Evolutionary conservation across 2,329 filamentous ascomycete genomes (phyloP).

Genomic region (Fusarium drepaniforme): DNA sequence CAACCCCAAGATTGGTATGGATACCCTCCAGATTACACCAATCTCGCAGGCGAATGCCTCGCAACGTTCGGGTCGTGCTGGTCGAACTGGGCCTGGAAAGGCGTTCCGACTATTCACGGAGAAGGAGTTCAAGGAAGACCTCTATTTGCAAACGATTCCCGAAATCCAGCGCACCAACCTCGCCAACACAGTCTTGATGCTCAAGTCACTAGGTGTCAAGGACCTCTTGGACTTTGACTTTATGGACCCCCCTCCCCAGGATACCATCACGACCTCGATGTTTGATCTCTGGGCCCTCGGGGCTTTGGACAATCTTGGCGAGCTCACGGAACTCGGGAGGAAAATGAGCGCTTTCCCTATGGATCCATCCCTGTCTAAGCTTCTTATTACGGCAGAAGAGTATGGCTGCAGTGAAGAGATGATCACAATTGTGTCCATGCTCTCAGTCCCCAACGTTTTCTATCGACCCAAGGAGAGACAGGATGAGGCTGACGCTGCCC

Average conservation of each 20-base stretch:
- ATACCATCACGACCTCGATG: conserved; percentile 95
- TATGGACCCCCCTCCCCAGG: conserved; percentile 98
- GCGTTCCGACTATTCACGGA: conserved; percentile 96
- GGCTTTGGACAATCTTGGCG: conserved; percentile 92
- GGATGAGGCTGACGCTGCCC: conserved; percentile 93
- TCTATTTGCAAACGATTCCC: conserved; percentile 96
- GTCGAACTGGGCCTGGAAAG: conserved; percentile 94
- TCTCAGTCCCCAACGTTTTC: conserved; percentile 96
- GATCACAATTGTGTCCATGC: conserved; percentile 97
- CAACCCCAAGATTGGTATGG: conserved; percentile 99
- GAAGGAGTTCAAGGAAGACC: conserved; percentile 92
- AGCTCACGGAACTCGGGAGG: conserved; percentile 86
- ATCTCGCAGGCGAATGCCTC: conserved; percentile 97
- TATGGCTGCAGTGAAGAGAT: conserved; percentile 98
- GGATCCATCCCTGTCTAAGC: conserved; percentile 95
- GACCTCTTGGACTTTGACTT: conserved; percentile 98
- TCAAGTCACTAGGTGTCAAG: conserved; percentile 95
- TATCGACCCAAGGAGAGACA: conserved; percentile 97
- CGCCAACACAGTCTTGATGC: conserved; percentile 90
- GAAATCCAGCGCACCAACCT: conserved; percentile 98
- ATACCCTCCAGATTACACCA: conserved; percentile 96
- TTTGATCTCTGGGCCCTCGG: conserved; percentile 98
- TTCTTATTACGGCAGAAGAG: conserved; percentile 90
- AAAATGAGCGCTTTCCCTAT: conserved; percentile 99
- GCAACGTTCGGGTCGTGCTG: conserved; percentile 92